Percentiles rank a stretch among this genome's conserved stretches.
These are phyloP conservation scores for Exophiala oligosperma DNA, from an alignment of 2,329 filamentous ascomycete genomes.

Conservation along the genomic window DNA sequence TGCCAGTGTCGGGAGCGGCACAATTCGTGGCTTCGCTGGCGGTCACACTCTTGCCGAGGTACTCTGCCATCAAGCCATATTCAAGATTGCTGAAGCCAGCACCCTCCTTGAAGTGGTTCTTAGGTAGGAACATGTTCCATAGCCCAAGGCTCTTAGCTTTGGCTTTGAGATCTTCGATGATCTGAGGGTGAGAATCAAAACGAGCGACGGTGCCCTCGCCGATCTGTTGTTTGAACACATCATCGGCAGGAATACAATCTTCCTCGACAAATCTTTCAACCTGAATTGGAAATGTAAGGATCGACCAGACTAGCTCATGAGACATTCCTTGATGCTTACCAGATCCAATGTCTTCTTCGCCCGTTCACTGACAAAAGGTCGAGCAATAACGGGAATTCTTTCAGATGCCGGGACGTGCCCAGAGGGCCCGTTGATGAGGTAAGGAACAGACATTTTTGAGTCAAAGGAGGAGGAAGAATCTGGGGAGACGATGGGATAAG, in stretches of 20 bases:
- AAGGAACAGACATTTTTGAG: constrained; percentile 29
- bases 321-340: constrained; percentile 38
- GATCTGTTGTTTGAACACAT: constrained; percentile 76
- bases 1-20: constrained; percentile 86
- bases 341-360: constrained; percentile 82
- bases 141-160: constrained; percentile 81
- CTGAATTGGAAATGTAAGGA: constrained; percentile 37
- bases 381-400: constrained; percentile 60
- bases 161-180: constrained; percentile 86
- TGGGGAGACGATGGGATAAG: background rate
- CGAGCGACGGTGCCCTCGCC: constrained; percentile 63
- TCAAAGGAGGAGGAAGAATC: background rate
- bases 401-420: constrained; percentile 49
- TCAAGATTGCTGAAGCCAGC: constrained; percentile 86
- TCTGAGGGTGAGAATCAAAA: constrained; percentile 75
- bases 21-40: constrained; percentile 90
- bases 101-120: constrained; percentile 91
- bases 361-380: constrained; percentile 73
- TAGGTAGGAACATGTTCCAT: constrained; percentile 98
- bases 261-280: constrained; percentile 97
- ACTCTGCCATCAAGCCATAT: constrained; percentile 97
- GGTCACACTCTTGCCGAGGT: constrained; percentile 79
- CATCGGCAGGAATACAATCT: constrained; percentile 85
- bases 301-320: background rate
- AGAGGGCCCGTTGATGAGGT: constrained; percentile 27